Evolutionary conservation across 2,329 filamentous ascomycete genomes (phyloP), one percentile per base, ranked within the genome.

Genomic region (Trichoderma sp.): DNA sequence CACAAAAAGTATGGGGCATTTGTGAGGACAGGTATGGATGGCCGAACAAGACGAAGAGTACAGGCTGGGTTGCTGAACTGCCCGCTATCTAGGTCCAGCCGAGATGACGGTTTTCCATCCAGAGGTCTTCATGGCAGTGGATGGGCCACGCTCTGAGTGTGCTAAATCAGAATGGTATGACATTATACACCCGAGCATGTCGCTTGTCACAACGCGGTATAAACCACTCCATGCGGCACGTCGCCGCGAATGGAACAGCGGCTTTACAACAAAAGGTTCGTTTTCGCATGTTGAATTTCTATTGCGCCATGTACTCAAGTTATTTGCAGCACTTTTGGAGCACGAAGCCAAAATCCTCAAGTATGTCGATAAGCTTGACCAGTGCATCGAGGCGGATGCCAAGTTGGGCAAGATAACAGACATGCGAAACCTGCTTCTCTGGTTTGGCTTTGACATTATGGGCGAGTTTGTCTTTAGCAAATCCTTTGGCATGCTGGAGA

Each of bases 381-480:
- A 68, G 24, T 61, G 58, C 32, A 72, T 75, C 54, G 68, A 73
- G 52, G 66, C 58, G 28, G 68, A 74, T 60, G 68, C 67, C 55
- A 69, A 70, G 59, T 51, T 49, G 7, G 56, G 67, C 28, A 49
- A 66, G 24, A 24, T 69, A 13, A 72, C 70, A 0, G 70, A 74
- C 37, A 60, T 74, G 24, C 70, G 72, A 14, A 68, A 74, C 37
- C 66, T 73, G 1, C 71, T 77, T 26, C 75, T 73, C 64, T 78
- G 75, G 76, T 75, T 79, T 21, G 71, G 70, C 2, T 77, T 71
- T 76, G 75, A 80, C 39, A 73, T 79, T 46, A 81, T 82, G 75
- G 78, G 79, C 3, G 77, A 80, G 32, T 71, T 81, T 16, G 72
- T 76, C 4, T 78, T 81, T 61, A 75, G 77, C 26, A 76, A 77